These are phyloP conservation scores for Sugiyamaella pinicola DNA, from an alignment of 1,139 yeast genomes.

Conservation along the genomic window DNA sequence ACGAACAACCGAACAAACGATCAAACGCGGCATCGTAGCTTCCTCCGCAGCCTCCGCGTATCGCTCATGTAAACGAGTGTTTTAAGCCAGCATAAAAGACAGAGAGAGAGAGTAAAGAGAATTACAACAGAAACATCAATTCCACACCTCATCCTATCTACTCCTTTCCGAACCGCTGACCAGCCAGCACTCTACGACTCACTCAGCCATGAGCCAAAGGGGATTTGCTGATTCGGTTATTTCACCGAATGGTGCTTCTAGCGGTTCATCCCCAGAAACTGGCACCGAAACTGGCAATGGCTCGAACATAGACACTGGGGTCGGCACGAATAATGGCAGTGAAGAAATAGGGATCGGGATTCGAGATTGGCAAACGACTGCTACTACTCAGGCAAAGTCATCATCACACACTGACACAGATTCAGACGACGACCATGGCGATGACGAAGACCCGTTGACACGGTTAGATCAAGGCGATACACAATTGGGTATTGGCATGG, in stretches of 20 bases:
- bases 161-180: not conserved
- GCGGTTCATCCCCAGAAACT: not conserved
- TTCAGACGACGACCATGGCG: not conserved
- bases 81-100: no score
- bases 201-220: conserved; percentile 12
- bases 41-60: no score
- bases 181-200: not conserved
- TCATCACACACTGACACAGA: not conserved
- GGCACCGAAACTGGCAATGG: not conserved
- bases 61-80: no score
- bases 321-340: not conserved
- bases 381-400: no score
- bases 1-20: no score
- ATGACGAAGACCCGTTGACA: not conserved
- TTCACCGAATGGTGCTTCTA: not conserved
- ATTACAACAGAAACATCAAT: no score
- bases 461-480: not conserved
- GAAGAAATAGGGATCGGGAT: not conserved
- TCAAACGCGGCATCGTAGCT: no score
- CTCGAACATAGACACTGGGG: not conserved
- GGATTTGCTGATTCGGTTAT: conserved; percentile 8
- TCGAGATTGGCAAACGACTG: not conserved
- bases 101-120: no score
- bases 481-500: not conserved
- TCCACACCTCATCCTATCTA: not conserved